These are phyloP conservation scores for Ceratocystis smalleyi DNA, from an alignment of 2,329 filamentous ascomycete species.

Conservation along the genomic window DNA sequence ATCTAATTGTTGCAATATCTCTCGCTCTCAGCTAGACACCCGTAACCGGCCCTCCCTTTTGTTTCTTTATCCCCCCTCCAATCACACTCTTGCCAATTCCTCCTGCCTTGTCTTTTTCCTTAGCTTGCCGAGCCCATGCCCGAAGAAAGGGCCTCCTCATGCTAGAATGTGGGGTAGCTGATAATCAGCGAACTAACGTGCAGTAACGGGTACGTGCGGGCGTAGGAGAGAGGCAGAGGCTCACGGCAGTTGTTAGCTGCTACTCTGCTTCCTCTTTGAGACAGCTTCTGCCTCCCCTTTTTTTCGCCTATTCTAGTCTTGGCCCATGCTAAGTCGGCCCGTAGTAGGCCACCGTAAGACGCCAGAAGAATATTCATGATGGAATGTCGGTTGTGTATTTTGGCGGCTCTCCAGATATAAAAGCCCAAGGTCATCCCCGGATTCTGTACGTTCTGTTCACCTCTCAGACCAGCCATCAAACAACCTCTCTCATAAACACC, in stretches of 20 bases:
- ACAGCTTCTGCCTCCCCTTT: neutral
- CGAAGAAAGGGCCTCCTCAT: neutral
- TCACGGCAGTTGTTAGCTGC: neutral
- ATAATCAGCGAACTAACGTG: neutral
- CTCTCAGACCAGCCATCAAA: neutral
- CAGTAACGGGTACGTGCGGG: neutral
- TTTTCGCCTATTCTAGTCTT: neutral
- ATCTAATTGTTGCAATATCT: neutral
- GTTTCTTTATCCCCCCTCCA: neutral
- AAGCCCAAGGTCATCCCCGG: constrained; percentile 1
- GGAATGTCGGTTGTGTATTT: constrained; percentile 11
- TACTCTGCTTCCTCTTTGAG: neutral
- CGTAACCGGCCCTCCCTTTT: neutral
- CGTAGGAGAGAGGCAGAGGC: neutral
- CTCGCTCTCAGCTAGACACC: neutral
- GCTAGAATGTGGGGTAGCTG: neutral
- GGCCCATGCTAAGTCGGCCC: neutral
- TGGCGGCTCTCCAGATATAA: constrained; percentile 12
- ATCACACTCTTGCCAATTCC: too few species aligned
- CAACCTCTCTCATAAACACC: neutral
- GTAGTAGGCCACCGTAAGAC: neutral
- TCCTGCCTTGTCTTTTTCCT: neutral
- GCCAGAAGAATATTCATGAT: neutral
- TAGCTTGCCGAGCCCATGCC: neutral
- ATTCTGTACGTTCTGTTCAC: neutral